phyloP scores from a whole-genome alignment of 305 asterid genomes.

The Plantago coronopus region DNA sequence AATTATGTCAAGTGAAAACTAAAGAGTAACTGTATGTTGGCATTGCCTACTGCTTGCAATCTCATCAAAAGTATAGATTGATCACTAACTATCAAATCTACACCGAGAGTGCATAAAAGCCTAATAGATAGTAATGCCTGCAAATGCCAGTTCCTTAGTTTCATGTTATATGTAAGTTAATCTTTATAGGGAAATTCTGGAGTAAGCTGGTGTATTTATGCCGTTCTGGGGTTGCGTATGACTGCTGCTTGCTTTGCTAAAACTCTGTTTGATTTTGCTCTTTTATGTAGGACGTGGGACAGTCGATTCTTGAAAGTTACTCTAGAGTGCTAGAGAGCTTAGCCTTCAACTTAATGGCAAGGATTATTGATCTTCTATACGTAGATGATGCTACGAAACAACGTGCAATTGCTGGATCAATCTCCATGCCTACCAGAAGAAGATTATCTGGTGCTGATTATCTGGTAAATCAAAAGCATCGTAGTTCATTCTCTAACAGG shows the following conservation, averaged over 20 bases:
- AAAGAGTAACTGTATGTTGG: too few relatives aligned
- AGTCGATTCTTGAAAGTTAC: constrained; percentile 87
- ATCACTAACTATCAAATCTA: too few relatives aligned
- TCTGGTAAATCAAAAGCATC: constrained; percentile 35
- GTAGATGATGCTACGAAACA: constrained; percentile 74
- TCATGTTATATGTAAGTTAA: too few relatives aligned
- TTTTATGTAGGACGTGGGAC: constrained; percentile 71
- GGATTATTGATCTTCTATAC: constrained; percentile 76
- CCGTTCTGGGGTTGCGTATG: too few relatives aligned
- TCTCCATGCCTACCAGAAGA: constrained; percentile 29
- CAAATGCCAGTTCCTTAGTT: neutral
- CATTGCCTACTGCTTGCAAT: too few relatives aligned
- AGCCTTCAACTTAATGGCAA: constrained; percentile 71
- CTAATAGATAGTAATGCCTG: too few relatives aligned
- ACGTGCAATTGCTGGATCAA: constrained; percentile 52
- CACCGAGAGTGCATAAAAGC: too few relatives aligned
- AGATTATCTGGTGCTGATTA: constrained; percentile 28
- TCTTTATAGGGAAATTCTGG: neutral
- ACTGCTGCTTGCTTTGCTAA: neutral
- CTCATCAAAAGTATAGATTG: too few relatives aligned
- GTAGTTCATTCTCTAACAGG: constrained; percentile 39
- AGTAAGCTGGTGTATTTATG: neutral
- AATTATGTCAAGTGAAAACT: too few relatives aligned
- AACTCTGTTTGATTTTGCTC: constrained; percentile 2
- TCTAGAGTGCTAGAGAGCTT: constrained; percentile 87